phyloP scores from a whole-genome alignment of 1,284 basidiomycete species.

The Pseudozyma thailandica region DNA sequence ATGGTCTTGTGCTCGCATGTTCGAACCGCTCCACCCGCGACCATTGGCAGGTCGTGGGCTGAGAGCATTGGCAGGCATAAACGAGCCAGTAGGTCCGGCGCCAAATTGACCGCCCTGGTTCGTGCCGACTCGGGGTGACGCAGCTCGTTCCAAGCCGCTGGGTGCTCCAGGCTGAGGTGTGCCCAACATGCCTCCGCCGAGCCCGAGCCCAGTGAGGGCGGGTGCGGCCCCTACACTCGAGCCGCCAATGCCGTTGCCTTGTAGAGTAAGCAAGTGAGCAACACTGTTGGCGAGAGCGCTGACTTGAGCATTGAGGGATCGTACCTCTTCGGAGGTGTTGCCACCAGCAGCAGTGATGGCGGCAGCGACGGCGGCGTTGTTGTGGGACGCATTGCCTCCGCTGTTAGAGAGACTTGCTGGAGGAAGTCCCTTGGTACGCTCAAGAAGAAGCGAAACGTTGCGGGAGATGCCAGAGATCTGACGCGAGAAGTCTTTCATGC shows the following conservation, averaged over 20 bases:
- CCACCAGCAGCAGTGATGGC: constrained; percentile 1
- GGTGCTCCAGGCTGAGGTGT: constrained; percentile 42
- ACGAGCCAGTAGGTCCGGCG: constrained; percentile 14
- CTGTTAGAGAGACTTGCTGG: constrained; percentile 33
- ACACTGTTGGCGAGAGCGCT: constrained; percentile 53
- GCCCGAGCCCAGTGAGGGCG: constrained; percentile 34
- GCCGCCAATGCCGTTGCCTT: constrained; percentile 22
- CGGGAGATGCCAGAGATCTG: constrained; percentile 79
- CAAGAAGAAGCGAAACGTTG: constrained; percentile 80
- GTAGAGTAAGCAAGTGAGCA: constrained; percentile 50
- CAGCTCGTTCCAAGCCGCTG: constrained; percentile 25
- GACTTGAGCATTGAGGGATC: constrained; percentile 54
- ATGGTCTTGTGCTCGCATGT: constrained; percentile 19
- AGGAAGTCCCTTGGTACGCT: constrained; percentile 70
- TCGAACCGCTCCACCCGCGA: constrained; percentile 30
- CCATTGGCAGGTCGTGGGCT: constrained; percentile 41
- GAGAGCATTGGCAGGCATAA: constrained; percentile 18
- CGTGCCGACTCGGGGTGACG: constrained; percentile 38
- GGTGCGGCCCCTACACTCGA: constrained; percentile 1
- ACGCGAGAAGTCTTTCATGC: constrained; percentile 78
- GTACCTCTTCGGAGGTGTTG: constrained; percentile 46
- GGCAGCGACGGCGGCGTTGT: background rate
- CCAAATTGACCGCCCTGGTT: constrained; percentile 21
- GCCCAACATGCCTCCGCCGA: constrained; percentile 26
- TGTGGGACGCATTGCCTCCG: constrained; percentile 14